These are phyloP conservation scores for Hortiboletus rubellus DNA, from an alignment of 1,284 basidiomycete genomes.

Conservation along the genomic window DNA sequence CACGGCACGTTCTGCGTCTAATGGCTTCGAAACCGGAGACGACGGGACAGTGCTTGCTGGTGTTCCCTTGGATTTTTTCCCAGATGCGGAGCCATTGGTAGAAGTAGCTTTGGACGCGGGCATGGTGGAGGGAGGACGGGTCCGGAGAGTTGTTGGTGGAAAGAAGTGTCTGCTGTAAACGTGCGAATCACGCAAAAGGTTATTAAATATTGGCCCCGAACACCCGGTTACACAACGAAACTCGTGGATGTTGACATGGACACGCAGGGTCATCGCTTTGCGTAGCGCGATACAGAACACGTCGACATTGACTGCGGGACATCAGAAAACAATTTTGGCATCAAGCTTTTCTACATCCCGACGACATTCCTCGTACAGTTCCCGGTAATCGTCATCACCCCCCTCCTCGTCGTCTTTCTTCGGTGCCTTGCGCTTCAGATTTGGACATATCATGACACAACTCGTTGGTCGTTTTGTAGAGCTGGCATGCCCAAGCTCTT, in stretches of 20 bases:
- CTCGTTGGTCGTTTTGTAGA: conserved; percentile 98
- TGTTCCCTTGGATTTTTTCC: conserved; percentile 38
- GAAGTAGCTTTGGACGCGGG: conserved; percentile 56
- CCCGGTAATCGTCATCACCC: conserved; percentile 77
- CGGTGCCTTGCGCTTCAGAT: conserved; percentile 71
- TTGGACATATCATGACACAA: conserved; percentile 92
- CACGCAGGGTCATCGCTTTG: not conserved
- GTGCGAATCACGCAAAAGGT: conserved; percentile 11
- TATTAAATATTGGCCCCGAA: not conserved
- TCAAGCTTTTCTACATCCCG: conserved; percentile 85
- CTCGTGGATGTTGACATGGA: not conserved
- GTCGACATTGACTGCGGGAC: not conserved
- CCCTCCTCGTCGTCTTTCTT: conserved; percentile 61
- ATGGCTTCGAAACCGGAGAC: conserved; percentile 46
- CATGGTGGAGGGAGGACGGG: conserved; percentile 29
- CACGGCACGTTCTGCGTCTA: conserved; percentile 44
- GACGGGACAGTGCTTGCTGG: conserved; percentile 48
- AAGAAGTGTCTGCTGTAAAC: conserved; percentile 13
- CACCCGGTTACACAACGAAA: not conserved
- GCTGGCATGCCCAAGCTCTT: conserved; percentile 94
- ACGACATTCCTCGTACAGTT: conserved; percentile 82
- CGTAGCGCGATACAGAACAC: not conserved
- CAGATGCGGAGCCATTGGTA: conserved; percentile 45
- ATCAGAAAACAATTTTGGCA: conserved; percentile 65
- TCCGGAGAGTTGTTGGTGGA: conserved; percentile 2